Evolutionary conservation across 345 rosid species (phyloP), one percentile per base, ranked within the genome.

Genomic region (Eucalyptus polyanthemos): DNA sequence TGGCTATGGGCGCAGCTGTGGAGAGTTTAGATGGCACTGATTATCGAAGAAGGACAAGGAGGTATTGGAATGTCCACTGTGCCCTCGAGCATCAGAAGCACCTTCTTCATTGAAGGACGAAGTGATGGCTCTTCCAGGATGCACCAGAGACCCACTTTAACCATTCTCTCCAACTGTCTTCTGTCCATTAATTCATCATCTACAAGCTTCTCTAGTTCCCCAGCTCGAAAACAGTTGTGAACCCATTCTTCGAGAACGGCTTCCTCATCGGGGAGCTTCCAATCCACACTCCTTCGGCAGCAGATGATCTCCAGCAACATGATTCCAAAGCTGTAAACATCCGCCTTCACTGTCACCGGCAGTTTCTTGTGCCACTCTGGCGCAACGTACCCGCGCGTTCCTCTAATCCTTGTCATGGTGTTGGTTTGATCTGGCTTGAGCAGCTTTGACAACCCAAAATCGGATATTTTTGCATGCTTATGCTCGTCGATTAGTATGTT

Each of bases 301-400:
- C 93, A 88, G 49, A 86, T 53, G 44, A 90, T 88, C 89, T 91
- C 91, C 87, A 89, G 42, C 42, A 93, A 50, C 88, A 92, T 80
- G 22, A 91, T 45, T 8, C 93, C 91, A 27, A 90, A 92, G 89
- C 91, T 91, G 86, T 91, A 92, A 31, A 91, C 90, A 86, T 90
- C 88, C 5, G 81, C 92, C 86, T 92, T 92, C 5, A 19, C 89
- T 42, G 91, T 89, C 76, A 92, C 81, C 0, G 92, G 93, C 87
- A 53, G 53, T 1, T 91, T 92, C 44, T 50, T 15, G 45, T 90
- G 88, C 93, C 93, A 91, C 88, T 91, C 89, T 2, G 94, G 93
- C 7, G 92, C 92, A 9, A 86, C 89, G 47, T 88, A 91, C 9
- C 92, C 89, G 47, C 88, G 89, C 13, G 89, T 91, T 40, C 93